Evolutionary conservation across 2,329 filamentous ascomycete species (phyloP).

Genomic region (Dothistroma pini): DNA sequence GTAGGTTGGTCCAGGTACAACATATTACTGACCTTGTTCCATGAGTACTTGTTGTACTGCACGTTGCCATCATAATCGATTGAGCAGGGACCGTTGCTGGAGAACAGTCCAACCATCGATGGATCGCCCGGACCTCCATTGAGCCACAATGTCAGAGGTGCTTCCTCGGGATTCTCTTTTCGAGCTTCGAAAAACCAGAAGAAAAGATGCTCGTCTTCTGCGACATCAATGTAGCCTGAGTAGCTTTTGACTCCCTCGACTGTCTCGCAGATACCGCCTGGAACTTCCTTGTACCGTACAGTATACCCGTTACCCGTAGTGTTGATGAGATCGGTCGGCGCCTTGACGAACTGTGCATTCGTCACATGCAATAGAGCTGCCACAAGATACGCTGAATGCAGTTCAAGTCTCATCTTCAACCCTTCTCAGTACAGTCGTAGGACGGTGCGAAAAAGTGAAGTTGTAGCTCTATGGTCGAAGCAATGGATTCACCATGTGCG

Average conservation of each 20-base stretch:
- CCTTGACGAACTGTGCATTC: conserved; percentile 42
- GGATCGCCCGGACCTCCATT: conserved; percentile 56
- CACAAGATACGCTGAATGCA: neutral
- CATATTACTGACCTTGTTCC: conserved; percentile 60
- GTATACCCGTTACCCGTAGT: conserved; percentile 45
- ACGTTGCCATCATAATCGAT: conserved; percentile 28
- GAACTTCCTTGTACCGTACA: conserved; percentile 58
- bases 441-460: neutral
- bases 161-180: conserved; percentile 49
- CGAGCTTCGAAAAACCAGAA: conserved; percentile 58
- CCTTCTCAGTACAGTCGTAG: neutral
- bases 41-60: conserved; percentile 54
- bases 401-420: neutral
- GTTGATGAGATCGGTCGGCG: conserved; percentile 42
- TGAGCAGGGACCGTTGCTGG: conserved; percentile 37
- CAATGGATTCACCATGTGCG: neutral
- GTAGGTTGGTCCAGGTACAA: conserved; percentile 67
- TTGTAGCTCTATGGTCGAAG: neutral
- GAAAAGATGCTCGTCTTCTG: conserved; percentile 47
- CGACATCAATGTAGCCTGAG: conserved; percentile 50
- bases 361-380: neutral
- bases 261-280: conserved; percentile 54
- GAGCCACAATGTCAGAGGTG: conserved; percentile 60
- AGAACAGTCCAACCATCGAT: conserved; percentile 56
- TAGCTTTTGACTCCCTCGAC: conserved; percentile 55